Conservation (phyloP, 805 yeast genomes). For the Tetrapisispora phaffii region DNA sequence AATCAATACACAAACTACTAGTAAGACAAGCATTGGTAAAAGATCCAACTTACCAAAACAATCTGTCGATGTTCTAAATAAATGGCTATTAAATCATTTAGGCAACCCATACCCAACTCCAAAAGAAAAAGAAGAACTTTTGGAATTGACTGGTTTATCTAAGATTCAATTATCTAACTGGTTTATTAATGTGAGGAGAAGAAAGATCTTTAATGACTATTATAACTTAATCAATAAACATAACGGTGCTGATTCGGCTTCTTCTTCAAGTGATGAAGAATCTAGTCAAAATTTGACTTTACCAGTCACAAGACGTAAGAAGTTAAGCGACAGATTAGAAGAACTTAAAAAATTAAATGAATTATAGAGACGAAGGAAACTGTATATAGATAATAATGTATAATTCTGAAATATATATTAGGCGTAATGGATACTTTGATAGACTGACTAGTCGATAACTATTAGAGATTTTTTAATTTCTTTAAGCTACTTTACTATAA, state of each 20-base stretch:
- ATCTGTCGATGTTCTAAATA: constrained; percentile 59
- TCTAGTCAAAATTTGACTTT: neutral
- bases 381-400: neutral
- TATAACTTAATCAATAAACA: constrained; percentile 12
- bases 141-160: constrained; percentile 65
- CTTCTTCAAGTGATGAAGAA: neutral
- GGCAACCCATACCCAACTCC: constrained; percentile 81
- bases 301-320: constrained; percentile 24
- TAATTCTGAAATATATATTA: neutral
- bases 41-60: constrained; percentile 73
- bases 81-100: constrained; percentile 66
- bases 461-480: too few relatives aligned
- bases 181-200: constrained; percentile 80
- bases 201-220: constrained; percentile 42
- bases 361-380: neutral
- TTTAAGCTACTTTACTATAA: too few relatives aligned
- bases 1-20: neutral
- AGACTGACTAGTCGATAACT: neutral
- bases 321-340: constrained; percentile 27
- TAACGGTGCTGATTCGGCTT: neutral
- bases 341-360: constrained; percentile 22
- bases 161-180: constrained; percentile 76
- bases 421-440: constrained; percentile 1
- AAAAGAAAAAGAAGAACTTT: constrained; percentile 59
- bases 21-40: constrained; percentile 18